These are phyloP conservation scores for Infundibulicybe gibba DNA, from an alignment of 768 basidiomycete species.

Conservation along the genomic window DNA sequence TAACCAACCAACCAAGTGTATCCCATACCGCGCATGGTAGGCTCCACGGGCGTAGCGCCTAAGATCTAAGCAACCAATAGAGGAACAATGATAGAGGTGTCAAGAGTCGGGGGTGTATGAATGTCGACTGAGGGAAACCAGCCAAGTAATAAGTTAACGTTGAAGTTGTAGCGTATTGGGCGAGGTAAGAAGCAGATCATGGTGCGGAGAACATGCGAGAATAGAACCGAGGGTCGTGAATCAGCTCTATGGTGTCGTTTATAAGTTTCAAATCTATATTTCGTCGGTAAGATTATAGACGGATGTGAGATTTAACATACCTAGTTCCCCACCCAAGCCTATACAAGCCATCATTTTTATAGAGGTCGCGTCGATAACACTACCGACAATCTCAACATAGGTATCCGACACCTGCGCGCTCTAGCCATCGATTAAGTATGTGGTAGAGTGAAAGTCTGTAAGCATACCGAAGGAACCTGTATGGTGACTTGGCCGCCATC, in stretches of 20 bases:
- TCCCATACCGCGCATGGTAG: too few relatives aligned
- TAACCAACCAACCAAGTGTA: too few relatives aligned
- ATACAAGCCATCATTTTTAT: conserved; percentile 53
- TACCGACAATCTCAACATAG: conserved; percentile 68
- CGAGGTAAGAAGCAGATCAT: too few relatives aligned
- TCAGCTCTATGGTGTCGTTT: conserved; percentile 58
- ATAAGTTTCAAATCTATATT: conserved; percentile 52
- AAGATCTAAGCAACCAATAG: too few relatives aligned
- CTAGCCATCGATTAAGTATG: conserved; percentile 16
- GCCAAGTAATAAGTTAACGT: too few relatives aligned
- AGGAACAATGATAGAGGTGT: too few relatives aligned
- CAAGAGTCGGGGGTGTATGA: too few relatives aligned
- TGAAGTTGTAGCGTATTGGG: too few relatives aligned
- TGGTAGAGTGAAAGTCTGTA: conserved; percentile 2
- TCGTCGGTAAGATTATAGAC: conserved; percentile 2
- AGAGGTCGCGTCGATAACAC: conserved; percentile 47
- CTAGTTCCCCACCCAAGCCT: conserved; percentile 58
- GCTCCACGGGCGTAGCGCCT: too few relatives aligned
- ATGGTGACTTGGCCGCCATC: conserved; percentile 65
- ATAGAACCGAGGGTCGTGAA: conserved; percentile 54
- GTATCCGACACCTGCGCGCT: conserved; percentile 43
- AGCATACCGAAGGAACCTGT: conserved; percentile 33
- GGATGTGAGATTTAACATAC: conserved; percentile 31
- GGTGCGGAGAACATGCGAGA: conserved; percentile 37
- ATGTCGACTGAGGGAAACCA: too few relatives aligned